Evolutionary conservation across 805 yeast species (phyloP).

Genomic region (Kodamaea laetipori): DNA sequence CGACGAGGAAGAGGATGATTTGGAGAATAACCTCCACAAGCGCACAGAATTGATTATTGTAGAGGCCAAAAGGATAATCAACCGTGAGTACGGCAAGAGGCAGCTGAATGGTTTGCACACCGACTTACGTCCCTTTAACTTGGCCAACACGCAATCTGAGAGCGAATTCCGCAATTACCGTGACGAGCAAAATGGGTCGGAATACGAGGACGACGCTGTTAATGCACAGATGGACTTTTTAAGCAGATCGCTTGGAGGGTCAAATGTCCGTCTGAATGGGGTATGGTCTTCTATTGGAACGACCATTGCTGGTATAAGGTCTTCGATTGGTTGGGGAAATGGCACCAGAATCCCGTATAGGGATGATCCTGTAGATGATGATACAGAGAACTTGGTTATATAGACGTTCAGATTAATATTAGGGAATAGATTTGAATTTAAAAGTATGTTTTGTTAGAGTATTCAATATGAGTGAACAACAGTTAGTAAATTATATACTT

Average conservation of each 20-base stretch:
- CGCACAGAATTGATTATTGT: constrained; percentile 40
- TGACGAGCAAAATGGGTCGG: constrained; percentile 15
- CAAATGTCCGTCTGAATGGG: constrained; percentile 1
- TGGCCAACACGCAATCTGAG: constrained; percentile 28
- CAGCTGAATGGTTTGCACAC: constrained; percentile 18
- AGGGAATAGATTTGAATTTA: not conserved
- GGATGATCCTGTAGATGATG: constrained; percentile 33
- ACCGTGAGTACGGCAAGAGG: constrained; percentile 35
- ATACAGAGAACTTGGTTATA: constrained; percentile 31
- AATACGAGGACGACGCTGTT: constrained; percentile 12
- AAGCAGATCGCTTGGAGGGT: constrained; percentile 6
- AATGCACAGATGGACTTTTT: constrained; percentile 12
- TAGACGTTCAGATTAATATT: constrained; percentile 16
- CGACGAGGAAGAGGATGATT: constrained; percentile 21
- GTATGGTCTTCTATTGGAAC: constrained; percentile 34
- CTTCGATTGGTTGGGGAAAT: constrained; percentile 8
- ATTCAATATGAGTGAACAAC: no score
- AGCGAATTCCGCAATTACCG: constrained; percentile 23
- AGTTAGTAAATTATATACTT: no score
- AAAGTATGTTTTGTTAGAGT: not conserved
- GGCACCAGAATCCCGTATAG: constrained; percentile 18
- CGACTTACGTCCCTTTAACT: constrained; percentile 31
- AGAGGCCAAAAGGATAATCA: constrained; percentile 44
- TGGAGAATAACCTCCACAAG: constrained; percentile 23
- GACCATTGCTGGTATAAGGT: constrained; percentile 25